Conservation (phyloP, 441 rosid genomes). For the Aquilaria agallochum region DNA sequence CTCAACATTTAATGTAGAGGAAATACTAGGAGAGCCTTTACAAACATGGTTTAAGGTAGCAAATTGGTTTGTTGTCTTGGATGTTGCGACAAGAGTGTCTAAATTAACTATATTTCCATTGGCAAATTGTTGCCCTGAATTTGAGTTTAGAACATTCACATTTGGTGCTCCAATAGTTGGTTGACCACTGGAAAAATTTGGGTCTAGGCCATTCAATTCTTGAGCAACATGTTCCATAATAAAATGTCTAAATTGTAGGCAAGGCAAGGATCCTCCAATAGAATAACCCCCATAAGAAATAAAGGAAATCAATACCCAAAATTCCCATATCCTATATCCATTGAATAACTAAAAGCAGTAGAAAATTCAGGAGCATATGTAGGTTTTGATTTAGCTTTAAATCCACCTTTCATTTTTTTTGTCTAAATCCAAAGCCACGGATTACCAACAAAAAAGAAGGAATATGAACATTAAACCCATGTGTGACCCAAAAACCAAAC, state of each 20-base stretch:
- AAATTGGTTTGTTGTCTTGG: slow-evolving; percentile 57
- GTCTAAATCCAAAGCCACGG: slow-evolving; percentile 5
- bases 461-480: background rate
- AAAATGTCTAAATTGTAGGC: slow-evolving; percentile 99
- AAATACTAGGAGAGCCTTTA: no score
- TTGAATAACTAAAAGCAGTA: slow-evolving; percentile 10
- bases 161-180: slow-evolving; percentile 54
- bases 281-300: slow-evolving; percentile 45
- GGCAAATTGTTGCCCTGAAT: slow-evolving; percentile 46
- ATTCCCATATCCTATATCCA: slow-evolving; percentile 49
- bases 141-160: slow-evolving; percentile 34
- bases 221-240: slow-evolving; percentile 99
- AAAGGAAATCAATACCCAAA: slow-evolving; percentile 40
- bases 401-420: slow-evolving; percentile 36
- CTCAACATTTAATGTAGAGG: no score
- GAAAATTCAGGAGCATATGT: slow-evolving; percentile 9
- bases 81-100: slow-evolving; percentile 50
- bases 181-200: slow-evolving; percentile 67
- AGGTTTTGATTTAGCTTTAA: slow-evolving; percentile 16
- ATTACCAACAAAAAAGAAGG: background rate
- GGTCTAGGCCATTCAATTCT: slow-evolving; percentile 90
- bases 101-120: slow-evolving; percentile 77
- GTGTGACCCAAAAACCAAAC: no score
- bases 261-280: slow-evolving; percentile 93
- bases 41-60: slow-evolving; percentile 58